A percentile compares a stretch with the other conserved stretches of the same genome.
phyloP scores from a whole-genome alignment of 805 yeast genomes.

The Saccharomyces paradoxus region DNA sequence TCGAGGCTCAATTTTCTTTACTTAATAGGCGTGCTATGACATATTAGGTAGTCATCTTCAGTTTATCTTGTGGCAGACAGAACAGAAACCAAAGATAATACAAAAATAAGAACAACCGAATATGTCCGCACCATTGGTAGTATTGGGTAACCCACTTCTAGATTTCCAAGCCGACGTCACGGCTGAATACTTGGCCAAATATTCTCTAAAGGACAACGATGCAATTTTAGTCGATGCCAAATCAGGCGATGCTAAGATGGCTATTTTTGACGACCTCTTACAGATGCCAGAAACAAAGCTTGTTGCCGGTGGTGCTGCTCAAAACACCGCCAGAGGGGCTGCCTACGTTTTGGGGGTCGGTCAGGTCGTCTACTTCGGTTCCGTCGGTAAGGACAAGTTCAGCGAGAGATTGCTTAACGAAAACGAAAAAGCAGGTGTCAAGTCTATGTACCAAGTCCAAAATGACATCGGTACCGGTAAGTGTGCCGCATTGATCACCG shows the following conservation, averaged over 20 bases:
- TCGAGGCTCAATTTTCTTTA: not conserved
- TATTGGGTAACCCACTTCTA: slow-evolving; percentile 79
- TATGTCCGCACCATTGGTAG: not conserved
- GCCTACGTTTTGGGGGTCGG: slow-evolving; percentile 77
- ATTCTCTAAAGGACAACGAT: slow-evolving; percentile 81
- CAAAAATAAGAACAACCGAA: not conserved
- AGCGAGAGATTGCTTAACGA: slow-evolving; percentile 75
- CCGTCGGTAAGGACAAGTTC: slow-evolving; percentile 89
- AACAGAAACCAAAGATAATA: not conserved
- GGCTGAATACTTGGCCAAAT: slow-evolving; percentile 63
- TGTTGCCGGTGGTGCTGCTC: slow-evolving; percentile 99
- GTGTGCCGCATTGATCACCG: slow-evolving; percentile 92
- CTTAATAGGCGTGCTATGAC: not conserved
- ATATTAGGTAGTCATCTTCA: not conserved
- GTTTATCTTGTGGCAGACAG: not conserved
- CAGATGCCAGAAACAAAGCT: slow-evolving; percentile 50
- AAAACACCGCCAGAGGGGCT: slow-evolving; percentile 97
- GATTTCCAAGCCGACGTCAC: slow-evolving; percentile 77
- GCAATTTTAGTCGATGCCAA: slow-evolving; percentile 60
- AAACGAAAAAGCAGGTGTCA: slow-evolving; percentile 80
- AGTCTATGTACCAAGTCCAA: slow-evolving; percentile 77
- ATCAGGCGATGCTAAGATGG: slow-evolving; percentile 73
- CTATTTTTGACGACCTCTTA: slow-evolving; percentile 76
- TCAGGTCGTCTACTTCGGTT: slow-evolving; percentile 89
- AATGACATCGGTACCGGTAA: slow-evolving; percentile 81